phyloP scores from a whole-genome alignment of 1,139 yeast genomes.

The Geotrichum klebahnii region DNA sequence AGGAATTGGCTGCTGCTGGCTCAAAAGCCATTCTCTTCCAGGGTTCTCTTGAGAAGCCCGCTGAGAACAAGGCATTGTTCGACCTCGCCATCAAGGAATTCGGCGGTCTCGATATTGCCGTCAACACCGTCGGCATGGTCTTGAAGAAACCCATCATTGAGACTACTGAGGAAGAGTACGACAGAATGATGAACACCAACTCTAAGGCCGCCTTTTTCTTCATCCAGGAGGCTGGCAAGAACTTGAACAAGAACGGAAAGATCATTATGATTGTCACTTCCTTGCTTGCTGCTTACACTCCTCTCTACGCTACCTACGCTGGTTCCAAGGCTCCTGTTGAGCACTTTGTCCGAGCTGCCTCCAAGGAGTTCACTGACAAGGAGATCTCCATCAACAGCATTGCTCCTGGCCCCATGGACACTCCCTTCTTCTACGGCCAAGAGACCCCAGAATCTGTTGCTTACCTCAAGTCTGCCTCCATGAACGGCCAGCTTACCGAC shows the following conservation, averaged over 20 bases:
- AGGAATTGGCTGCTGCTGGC: conserved; percentile 40
- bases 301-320: conserved; percentile 54
- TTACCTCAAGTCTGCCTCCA: conserved; percentile 49
- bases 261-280: conserved; percentile 60
- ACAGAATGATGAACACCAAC: conserved; percentile 51
- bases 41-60: conserved; percentile 47
- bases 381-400: conserved; percentile 55
- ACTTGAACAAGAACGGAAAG: conserved; percentile 51
- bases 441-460: conserved; percentile 52
- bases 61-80: conserved; percentile 46
- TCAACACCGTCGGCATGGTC: conserved; percentile 64
- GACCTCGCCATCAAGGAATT: conserved; percentile 44
- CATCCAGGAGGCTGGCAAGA: conserved; percentile 53
- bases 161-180: conserved; percentile 52
- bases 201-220: conserved; percentile 60
- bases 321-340: conserved; percentile 64
- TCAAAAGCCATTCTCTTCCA: conserved; percentile 47
- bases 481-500: conserved; percentile 52
- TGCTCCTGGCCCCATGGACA: conserved; percentile 72
- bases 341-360: conserved; percentile 52
- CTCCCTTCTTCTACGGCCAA: conserved; percentile 62
- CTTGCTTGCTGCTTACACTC: conserved; percentile 61
- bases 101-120: conserved; percentile 56
- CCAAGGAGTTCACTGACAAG: conserved; percentile 51
- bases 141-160: conserved; percentile 57